Evolutionary conservation across 1,139 yeast genomes (phyloP).

Genomic region (Sugiyamaella japonica): DNA sequence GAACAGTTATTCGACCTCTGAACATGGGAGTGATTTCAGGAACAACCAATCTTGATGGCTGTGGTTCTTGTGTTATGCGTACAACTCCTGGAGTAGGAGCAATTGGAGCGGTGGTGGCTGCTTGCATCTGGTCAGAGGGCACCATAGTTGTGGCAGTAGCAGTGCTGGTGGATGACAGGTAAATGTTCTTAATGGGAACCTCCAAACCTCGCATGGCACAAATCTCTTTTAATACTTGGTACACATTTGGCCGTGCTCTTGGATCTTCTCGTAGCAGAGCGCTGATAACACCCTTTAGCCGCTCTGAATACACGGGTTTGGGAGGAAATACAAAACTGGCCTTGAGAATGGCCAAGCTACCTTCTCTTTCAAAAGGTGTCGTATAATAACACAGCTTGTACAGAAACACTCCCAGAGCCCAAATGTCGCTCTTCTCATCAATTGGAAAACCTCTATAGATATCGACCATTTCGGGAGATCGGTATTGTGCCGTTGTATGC

Average conservation of each 20-base stretch:
- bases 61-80: conserved; percentile 7
- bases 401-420: conserved; percentile 93
- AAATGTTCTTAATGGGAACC: conserved; percentile 50
- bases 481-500: conserved; percentile 96
- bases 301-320: conserved; percentile 43
- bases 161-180: conserved; percentile 22
- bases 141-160: conserved; percentile 15
- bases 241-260: conserved; percentile 77
- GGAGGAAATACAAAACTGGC: conserved; percentile 61
- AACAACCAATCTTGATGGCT: conserved; percentile 18
- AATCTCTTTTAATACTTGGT: conserved; percentile 73
- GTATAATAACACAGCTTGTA: conserved; percentile 91
- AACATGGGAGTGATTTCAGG: conserved; percentile 35
- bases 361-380: conserved; percentile 85
- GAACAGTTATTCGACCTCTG: conserved; percentile 29
- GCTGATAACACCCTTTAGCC: conserved; percentile 55
- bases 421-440: conserved; percentile 91
- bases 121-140: conserved; percentile 14
- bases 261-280: conserved; percentile 82
- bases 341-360: conserved; percentile 65
- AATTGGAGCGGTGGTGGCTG: conserved; percentile 10
- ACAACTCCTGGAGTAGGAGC: conserved; percentile 12
- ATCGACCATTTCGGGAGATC: conserved; percentile 97
- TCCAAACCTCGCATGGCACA: conserved; percentile 55
- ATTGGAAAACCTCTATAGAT: conserved; percentile 79